Percentiles rank a stretch among this genome's conserved stretches.
These are phyloP conservation scores for Lachnellula arida DNA, from an alignment of 2,329 filamentous ascomycete species.

Conservation along the genomic window DNA sequence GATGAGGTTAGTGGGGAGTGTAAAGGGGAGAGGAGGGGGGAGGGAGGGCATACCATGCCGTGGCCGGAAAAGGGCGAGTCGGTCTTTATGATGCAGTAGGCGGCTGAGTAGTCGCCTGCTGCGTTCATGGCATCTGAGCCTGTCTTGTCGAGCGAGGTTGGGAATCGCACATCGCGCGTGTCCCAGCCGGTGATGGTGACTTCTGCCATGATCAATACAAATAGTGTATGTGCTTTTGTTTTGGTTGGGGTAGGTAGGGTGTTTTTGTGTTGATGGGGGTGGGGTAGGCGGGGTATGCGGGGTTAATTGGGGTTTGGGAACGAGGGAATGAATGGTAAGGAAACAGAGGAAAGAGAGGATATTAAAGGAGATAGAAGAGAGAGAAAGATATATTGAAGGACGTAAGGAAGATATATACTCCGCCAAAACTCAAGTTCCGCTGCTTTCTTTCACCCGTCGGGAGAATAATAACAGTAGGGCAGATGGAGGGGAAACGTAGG, in stretches of 20 bases:
- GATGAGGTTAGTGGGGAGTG: constrained; percentile 2
- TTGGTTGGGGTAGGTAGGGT: not conserved
- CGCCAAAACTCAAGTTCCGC: not conserved
- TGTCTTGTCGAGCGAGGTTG: constrained; percentile 94
- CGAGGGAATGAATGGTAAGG: not conserved
- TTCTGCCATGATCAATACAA: constrained; percentile 38
- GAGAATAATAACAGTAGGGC: not conserved
- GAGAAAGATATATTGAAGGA: not conserved
- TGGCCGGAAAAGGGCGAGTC: constrained; percentile 68
- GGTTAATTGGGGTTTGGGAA: not conserved
- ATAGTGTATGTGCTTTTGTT: not conserved
- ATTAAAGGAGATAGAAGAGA: not conserved
- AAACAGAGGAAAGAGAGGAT: not conserved
- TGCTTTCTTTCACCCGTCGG: not conserved
- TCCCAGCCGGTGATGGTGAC: constrained; percentile 69
- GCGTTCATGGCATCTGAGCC: constrained; percentile 97
- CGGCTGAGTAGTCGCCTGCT: constrained; percentile 85
- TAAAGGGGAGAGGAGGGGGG: not conserved
- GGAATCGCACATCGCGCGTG: constrained; percentile 72
- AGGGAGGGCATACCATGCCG: constrained; percentile 58
- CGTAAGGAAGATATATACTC: not conserved
- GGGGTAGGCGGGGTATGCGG: not conserved
- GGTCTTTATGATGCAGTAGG: constrained; percentile 89
- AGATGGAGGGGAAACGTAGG: constrained; percentile 1
- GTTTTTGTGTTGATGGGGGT: not conserved